phyloP scores from a whole-genome alignment of 2,329 filamentous ascomycete genomes.

The Domatiomyces globalis region DNA sequence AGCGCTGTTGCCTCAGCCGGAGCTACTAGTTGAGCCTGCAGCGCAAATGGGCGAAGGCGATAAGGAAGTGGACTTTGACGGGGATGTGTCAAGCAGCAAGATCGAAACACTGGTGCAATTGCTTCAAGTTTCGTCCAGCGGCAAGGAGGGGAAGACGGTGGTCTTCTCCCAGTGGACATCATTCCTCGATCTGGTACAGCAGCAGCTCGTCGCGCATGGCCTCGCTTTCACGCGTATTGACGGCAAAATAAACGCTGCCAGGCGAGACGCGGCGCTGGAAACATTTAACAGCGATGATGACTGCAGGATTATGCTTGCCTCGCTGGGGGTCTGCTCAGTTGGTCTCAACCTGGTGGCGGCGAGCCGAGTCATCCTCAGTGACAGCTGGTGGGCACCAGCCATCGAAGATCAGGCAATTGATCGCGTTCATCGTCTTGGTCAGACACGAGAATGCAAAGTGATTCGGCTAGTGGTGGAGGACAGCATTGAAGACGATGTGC shows the following conservation, averaged over 20 bases:
- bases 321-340: conserved; percentile 67
- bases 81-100: conserved; percentile 60
- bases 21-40: conserved; percentile 52
- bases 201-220: conserved; percentile 46
- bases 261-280: conserved; percentile 58
- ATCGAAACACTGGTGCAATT: conserved; percentile 67
- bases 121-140: conserved; percentile 53
- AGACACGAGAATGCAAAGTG: conserved; percentile 63
- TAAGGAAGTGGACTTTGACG: conserved; percentile 41
- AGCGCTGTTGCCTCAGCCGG: conserved; percentile 44
- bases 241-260: conserved; percentile 57
- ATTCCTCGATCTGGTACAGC: conserved; percentile 60
- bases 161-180: conserved; percentile 74
- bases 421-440: conserved; percentile 72
- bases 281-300: conserved; percentile 52
- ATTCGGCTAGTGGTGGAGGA: conserved; percentile 70
- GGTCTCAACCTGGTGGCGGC: conserved; percentile 76
- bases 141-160: conserved; percentile 57
- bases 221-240: conserved; percentile 61
- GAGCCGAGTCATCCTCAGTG: conserved; percentile 69
- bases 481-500: conserved; percentile 66
- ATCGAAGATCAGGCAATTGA: conserved; percentile 89
- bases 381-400: conserved; percentile 85
- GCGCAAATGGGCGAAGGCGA: conserved; percentile 39
- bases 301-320: conserved; percentile 66